Base-by-base conservation (phyloP, 1,139 yeast species). In the Hyphopichia burtonii region DNA sequence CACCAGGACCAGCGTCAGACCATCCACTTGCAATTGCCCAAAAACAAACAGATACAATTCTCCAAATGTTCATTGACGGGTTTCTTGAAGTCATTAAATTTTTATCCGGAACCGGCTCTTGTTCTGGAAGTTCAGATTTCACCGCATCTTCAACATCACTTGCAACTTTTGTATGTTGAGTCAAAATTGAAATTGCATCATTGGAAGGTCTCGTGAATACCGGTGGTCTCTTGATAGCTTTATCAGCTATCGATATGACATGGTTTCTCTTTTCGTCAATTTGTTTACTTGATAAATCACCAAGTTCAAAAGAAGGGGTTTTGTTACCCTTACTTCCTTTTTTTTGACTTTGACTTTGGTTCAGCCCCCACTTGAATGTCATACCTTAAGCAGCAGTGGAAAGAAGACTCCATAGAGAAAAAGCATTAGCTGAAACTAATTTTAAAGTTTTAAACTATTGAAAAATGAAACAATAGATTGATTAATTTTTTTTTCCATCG, bases 1-100 rank as follows among this genome's bases (percentile, higher is more conserved):
- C 76, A 36, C 80, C 80, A 1, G 78, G 71, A 0, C 76, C 68
- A 14, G 77, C 76, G 52, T 74, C 79, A 35, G 65, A 58, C 41
- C 68, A 60, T 0, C 78, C 78, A 34, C 49, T 42, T 5, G 63
- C 49, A 33, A 72, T 55, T 10, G 63, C 55, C 78, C 80, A 78
- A 6, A 57, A n/a, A 30, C 72, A 60, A n/a, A 66, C 51, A 4
- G 77, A 63, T 3, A 63, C 41, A 11, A 78, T 58, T 41, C 84
- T 59, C 64, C 68, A 68, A 31, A 52, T 45, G 49, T 76, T 78
- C 37, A 52, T 62, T n/a, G 74, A 68, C 0, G 83, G 80, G 46
- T 74, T 68, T 4, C 41, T 39, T 5, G 55, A 40, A 3, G 63
- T 50, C 62, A 59, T 55, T n/a, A 45, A 36, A 7, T 45, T 36